Evolutionary conservation across 2,329 filamentous ascomycete species (phyloP).

Genomic region (Phyllosticta citribraziliensis): DNA sequence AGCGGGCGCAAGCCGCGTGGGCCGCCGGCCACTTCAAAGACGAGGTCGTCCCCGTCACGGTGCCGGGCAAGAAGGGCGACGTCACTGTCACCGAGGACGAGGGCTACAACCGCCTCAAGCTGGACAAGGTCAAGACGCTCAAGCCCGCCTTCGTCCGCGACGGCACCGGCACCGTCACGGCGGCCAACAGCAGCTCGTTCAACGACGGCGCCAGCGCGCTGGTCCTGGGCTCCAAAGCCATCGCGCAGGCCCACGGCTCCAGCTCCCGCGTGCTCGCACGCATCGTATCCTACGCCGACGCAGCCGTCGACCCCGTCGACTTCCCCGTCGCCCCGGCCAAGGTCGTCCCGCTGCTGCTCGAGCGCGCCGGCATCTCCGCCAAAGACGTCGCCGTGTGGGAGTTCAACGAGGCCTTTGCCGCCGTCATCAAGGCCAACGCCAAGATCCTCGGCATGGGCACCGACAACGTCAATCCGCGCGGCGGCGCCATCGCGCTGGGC

Average conservation of each 20-base stretch:
- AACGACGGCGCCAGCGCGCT: slow-evolving; percentile 91
- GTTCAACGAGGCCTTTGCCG: slow-evolving; percentile 97
- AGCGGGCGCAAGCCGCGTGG: slow-evolving; percentile 86
- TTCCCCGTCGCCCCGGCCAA: slow-evolving; percentile 90
- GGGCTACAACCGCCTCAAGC: slow-evolving; percentile 76
- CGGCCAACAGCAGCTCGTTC: slow-evolving; percentile 86
- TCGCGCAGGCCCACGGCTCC: slow-evolving; percentile 70
- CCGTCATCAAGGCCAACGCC: slow-evolving; percentile 88
- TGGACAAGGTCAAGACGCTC: slow-evolving; percentile 74
- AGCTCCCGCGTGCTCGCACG: slow-evolving; percentile 76
- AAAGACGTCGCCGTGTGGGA: slow-evolving; percentile 93
- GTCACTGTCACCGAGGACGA: slow-evolving; percentile 74
- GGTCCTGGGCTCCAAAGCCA: slow-evolving; percentile 69
- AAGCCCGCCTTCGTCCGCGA: slow-evolving; percentile 88
- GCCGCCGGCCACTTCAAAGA: slow-evolving; percentile 72
- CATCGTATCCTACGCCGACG: slow-evolving; percentile 79
- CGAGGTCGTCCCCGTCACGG: slow-evolving; percentile 80
- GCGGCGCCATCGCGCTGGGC: slow-evolving; percentile 84
- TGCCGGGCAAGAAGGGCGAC: slow-evolving; percentile 72
- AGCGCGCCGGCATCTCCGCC: slow-evolving; percentile 81
- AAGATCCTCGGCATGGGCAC: slow-evolving; percentile 78
- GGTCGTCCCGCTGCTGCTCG: slow-evolving; percentile 80
- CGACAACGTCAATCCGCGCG: slow-evolving; percentile 76
- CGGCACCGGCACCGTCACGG: slow-evolving; percentile 86
- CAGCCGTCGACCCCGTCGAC: slow-evolving; percentile 81